These are phyloP conservation scores for Acanthamoeba castellanii DNA, from an alignment of 208 protist genomes.

Conservation along the genomic window DNA sequence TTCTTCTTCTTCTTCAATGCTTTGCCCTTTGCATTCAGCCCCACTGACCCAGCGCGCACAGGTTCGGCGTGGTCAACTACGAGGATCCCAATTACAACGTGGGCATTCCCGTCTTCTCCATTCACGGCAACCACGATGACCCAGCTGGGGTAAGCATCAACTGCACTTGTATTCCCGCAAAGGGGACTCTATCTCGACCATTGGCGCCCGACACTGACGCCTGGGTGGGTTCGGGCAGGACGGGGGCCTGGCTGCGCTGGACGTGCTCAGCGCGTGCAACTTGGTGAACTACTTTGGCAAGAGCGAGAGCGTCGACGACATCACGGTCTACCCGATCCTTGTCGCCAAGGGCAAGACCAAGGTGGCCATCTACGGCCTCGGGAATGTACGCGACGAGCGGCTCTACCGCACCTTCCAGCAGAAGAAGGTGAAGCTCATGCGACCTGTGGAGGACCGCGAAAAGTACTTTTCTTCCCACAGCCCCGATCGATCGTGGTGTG, in stretches of 20 bases:
- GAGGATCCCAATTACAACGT: constrained; percentile 99
- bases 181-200: no score
- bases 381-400: constrained; percentile 98
- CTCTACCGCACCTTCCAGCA: constrained; percentile 96
- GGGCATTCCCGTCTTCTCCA: constrained; percentile 97
- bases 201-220: no score
- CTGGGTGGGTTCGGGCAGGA: constrained; percentile 67
- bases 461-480: not conserved
- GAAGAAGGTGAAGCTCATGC: constrained; percentile 83
- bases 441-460: constrained; percentile 45
- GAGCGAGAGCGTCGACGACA: constrained; percentile 93
- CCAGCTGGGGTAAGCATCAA: constrained; percentile 93
- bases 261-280: constrained; percentile 95
- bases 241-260: constrained; percentile 93
- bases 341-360: constrained; percentile 91
- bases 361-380: constrained; percentile 98
- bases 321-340: constrained; percentile 95
- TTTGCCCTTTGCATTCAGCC: constrained; percentile 6
- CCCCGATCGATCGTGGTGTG: no score
- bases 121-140: constrained; percentile 99
- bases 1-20: not conserved
- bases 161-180: not conserved
- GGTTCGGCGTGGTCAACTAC: constrained; percentile 90
- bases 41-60: constrained; percentile 33
- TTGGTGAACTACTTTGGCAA: constrained; percentile 99